Conservation (phyloP, 495 filamentous ascomycete genomes). For the Penicillium argentinense region DNA sequence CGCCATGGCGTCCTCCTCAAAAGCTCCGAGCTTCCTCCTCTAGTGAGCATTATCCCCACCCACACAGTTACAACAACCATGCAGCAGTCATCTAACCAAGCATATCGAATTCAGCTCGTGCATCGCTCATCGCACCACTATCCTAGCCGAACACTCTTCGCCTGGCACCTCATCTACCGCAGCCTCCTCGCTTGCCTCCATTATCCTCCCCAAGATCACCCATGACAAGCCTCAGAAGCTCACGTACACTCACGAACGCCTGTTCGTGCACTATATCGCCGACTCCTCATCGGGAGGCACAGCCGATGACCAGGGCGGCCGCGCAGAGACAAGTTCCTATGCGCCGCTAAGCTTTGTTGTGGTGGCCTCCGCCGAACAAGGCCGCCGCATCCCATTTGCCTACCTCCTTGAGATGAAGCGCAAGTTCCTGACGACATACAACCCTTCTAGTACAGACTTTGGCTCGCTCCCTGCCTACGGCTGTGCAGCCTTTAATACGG, state of each 20-base stretch:
- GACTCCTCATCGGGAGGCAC: conserved; percentile 68
- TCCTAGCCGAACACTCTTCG: conserved; percentile 86
- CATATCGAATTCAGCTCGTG: conserved; percentile 61
- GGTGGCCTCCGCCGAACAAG: conserved; percentile 71
- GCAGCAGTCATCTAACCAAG: conserved; percentile 17
- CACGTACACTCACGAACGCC: conserved; percentile 85
- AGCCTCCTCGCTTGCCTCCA: conserved; percentile 80
- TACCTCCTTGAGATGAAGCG: conserved; percentile 90
- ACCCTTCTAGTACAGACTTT: conserved; percentile 70
- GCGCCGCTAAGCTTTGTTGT: conserved; percentile 85
- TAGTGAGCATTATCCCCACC: conserved; percentile 56
- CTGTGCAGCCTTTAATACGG: conserved; percentile 78
- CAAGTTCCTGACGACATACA: conserved; percentile 76
- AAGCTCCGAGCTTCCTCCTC: conserved; percentile 70
- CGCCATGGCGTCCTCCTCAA: conserved; percentile 78
- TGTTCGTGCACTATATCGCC: conserved; percentile 96
- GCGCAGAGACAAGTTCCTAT: conserved; percentile 51
- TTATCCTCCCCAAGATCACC: conserved; percentile 93
- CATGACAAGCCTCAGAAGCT: conserved; percentile 81
- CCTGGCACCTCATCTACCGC: conserved; percentile 67
- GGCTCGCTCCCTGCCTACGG: conserved; percentile 82
- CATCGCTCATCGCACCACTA: conserved; percentile 87
- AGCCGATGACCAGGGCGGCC: conserved; percentile 26
- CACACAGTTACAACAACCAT: background rate
- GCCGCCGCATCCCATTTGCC: conserved; percentile 87